Conservation (phyloP, 202 grass and related monocot species). For the Digitaria exilis region DNA sequence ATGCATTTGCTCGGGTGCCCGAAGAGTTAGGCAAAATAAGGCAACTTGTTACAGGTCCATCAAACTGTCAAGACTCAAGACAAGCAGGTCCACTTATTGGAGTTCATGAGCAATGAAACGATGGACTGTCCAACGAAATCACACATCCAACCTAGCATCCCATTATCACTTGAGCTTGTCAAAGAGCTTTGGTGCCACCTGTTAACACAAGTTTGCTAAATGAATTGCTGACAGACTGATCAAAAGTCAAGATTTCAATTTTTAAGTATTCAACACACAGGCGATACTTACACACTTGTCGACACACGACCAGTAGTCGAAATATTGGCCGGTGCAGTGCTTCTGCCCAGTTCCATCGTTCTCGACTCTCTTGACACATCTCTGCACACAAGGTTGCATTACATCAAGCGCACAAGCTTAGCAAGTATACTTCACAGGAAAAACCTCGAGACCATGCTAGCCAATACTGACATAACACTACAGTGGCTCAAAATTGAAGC, state of each 20-base stretch:
- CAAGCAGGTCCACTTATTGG: constrained; percentile 28
- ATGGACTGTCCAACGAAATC: background rate
- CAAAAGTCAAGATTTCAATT: background rate
- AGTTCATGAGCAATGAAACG: background rate
- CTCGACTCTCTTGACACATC: constrained; percentile 63
- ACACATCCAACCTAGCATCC: background rate
- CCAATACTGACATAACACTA: background rate
- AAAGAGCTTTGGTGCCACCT: constrained; percentile 62
- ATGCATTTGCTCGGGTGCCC: no score
- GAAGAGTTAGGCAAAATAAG: no score
- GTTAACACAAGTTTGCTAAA: constrained; percentile 2
- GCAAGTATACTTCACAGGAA: background rate
- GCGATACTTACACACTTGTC: constrained; percentile 69
- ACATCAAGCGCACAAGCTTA: constrained; percentile 14
- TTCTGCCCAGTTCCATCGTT: constrained; percentile 64
- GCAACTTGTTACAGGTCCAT: no score
- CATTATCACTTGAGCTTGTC: constrained; percentile 50
- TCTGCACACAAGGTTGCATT: constrained; percentile 23
- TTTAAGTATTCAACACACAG: background rate
- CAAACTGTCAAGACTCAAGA: no score
- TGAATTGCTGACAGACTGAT: background rate
- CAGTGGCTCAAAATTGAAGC: background rate
- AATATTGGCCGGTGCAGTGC: constrained; percentile 82
- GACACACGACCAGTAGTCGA: constrained; percentile 71
- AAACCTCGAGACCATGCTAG: background rate